Evolutionary conservation across 495 filamentous ascomycete species (phyloP), one percentile per base, ranked within the genome.

Genomic region (Xylaria cubensis): DNA sequence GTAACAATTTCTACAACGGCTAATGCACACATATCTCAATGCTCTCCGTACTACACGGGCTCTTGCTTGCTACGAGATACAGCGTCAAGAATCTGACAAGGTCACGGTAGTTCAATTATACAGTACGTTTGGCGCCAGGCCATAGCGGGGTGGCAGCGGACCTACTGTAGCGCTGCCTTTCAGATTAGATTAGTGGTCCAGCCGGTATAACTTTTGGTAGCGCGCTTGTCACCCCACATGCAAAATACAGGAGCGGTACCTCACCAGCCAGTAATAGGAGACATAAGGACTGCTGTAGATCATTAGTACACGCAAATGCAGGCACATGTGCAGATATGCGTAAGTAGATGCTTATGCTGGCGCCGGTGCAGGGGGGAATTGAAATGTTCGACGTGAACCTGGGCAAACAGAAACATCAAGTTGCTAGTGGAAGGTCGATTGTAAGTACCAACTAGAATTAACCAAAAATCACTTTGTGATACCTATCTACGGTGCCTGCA

Each of bases 381-480:
- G 19, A 36, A 36, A 61, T 61, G 56, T 39, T 39, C 32, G 9
- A 61, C 9, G 17, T 39, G 10, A 61, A 39, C 17, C 34, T 13
- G 19, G 58, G 19, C 58, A 39, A 39, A 34, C 34, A 61, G 58
- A 39, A 61, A 61, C 58, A 61, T 39, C 58, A 21, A 39, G 53
- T 56, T 29, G 58, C 34, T 21, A 8, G 58, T 61, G 19, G 58
- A 61, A 61, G 58, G 10, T 17, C 32, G 26, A 26, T 12, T 56
- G 12, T 56, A 51, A 24, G 21, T 26, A 56, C 53, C 26, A 6
- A 32, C 53, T 56, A 56, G 24, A 32, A 56, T 56, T 56, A 56
- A 56, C 26, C 2, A 32, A 56, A 56, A 32, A 12, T 56, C 26
- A 29, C 26, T 55, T 21, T 55, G 51, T 55, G 4, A 55, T 55